phyloP scores from a whole-genome alignment of 176 grass and related monocot genomes.

The Carex littledalei region DNA sequence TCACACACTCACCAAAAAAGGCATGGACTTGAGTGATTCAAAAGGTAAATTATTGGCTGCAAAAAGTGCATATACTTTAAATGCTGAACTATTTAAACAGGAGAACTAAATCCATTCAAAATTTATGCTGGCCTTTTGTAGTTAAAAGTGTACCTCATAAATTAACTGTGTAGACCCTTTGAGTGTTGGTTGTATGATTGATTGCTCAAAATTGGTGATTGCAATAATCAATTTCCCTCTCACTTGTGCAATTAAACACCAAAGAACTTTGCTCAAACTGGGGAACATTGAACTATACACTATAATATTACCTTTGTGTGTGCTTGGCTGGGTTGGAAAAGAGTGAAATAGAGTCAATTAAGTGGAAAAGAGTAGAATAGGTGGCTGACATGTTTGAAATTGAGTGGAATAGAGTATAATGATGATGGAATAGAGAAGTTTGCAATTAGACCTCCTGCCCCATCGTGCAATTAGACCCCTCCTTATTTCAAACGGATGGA shows the following conservation, averaged over 20 bases:
- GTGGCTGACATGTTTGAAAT: too few species aligned
- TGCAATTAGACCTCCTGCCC: too few species aligned
- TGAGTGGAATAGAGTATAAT: too few species aligned
- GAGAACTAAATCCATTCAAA: background rate
- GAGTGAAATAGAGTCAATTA: too few species aligned
- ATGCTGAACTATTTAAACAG: background rate
- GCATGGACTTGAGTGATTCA: background rate
- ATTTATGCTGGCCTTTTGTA: background rate
- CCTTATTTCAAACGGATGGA: too few species aligned
- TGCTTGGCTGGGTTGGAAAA: too few species aligned
- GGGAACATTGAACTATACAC: background rate
- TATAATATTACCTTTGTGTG: background rate
- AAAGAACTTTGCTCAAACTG: background rate
- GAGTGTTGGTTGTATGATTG: conserved; percentile 32
- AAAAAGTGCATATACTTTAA: background rate
- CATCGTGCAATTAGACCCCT: too few species aligned
- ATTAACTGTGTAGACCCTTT: conserved; percentile 37
- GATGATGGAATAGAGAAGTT: too few species aligned
- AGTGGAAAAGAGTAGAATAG: too few species aligned
- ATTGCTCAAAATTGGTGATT: conserved; percentile 18
- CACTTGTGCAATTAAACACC: conserved; percentile 40
- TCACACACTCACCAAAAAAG: too few species aligned
- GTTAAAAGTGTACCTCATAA: background rate
- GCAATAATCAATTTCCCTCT: conserved; percentile 12
- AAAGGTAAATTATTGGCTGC: background rate